Conservation (phyloP, 257 asterid species). For the Nemophila menziesii region DNA sequence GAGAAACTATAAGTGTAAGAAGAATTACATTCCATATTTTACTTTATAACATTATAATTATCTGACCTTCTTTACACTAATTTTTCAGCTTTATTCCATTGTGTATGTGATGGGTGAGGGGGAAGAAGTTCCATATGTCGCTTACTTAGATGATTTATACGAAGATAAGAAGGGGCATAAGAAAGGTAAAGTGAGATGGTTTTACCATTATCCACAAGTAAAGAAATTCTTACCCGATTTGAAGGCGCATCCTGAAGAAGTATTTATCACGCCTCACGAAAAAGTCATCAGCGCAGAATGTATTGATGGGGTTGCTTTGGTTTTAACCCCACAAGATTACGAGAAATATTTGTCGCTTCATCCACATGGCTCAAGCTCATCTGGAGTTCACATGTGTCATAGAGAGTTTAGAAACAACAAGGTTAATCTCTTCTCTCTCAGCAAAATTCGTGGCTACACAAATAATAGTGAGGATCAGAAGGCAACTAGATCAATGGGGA, state of each 20-base stretch:
- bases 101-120: constrained; percentile 98
- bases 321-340: constrained; percentile 71
- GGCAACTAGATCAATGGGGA: constrained; percentile 48
- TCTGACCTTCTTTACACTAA: no score
- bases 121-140: constrained; percentile 68
- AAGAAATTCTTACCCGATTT: constrained; percentile 47
- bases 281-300: constrained; percentile 98
- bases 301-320: constrained; percentile 87
- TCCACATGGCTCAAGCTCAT: constrained; percentile 59
- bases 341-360: constrained; percentile 76
- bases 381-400: constrained; percentile 69
- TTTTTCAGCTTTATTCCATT: constrained; percentile 69
- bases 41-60: neutral
- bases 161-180: constrained; percentile 87
- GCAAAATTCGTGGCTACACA: constrained; percentile 68
- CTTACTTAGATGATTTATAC: constrained; percentile 96
- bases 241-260: constrained; percentile 79
- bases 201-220: constrained; percentile 83
- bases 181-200: constrained; percentile 98
- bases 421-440: constrained; percentile 70
- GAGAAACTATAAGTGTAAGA: no score
- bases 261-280: constrained; percentile 75
- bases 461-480: constrained; percentile 83
- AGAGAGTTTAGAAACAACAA: constrained; percentile 77
- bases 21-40: no score